phyloP scores from a whole-genome alignment of 371 early-diverging fungal genomes.

The Lichtheimia hyalospora region DNA sequence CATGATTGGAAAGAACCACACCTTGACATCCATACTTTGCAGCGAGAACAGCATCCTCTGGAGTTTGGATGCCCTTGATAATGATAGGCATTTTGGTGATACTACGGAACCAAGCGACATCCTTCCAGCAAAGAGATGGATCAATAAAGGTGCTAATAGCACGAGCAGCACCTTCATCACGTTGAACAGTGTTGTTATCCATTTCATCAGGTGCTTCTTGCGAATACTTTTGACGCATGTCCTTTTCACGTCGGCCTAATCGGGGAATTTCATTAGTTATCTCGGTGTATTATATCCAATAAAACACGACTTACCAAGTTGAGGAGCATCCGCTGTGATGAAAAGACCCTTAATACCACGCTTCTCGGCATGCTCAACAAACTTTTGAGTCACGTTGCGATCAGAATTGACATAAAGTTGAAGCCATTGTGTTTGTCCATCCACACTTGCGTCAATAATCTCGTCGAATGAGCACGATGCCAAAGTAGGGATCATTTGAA shows the following conservation, averaged over 20 bases:
- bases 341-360: constrained; percentile 84
- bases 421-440: constrained; percentile 66
- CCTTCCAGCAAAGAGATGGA: constrained; percentile 83
- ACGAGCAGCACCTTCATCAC: constrained; percentile 69
- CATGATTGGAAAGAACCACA: constrained; percentile 93
- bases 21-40: constrained; percentile 77
- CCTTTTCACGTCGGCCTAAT: constrained; percentile 82
- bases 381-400: constrained; percentile 65
- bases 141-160: constrained; percentile 81
- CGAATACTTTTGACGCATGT: constrained; percentile 78
- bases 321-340: constrained; percentile 93
- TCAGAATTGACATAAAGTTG: constrained; percentile 93
- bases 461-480: constrained; percentile 73
- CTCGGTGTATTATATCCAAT: neutral
- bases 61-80: constrained; percentile 90
- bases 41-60: constrained; percentile 89
- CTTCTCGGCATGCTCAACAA: constrained; percentile 80
- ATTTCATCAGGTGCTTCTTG: constrained; percentile 37
- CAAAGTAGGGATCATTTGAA: constrained; percentile 75
- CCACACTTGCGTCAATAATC: constrained; percentile 45
- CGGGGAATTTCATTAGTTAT: no score
- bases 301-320: constrained; percentile 47
- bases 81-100: constrained; percentile 87
- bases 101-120: constrained; percentile 79
- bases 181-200: constrained; percentile 21